These are phyloP conservation scores for Leptographium procerum DNA, from an alignment of 2,329 filamentous ascomycete genomes.

Conservation along the genomic window DNA sequence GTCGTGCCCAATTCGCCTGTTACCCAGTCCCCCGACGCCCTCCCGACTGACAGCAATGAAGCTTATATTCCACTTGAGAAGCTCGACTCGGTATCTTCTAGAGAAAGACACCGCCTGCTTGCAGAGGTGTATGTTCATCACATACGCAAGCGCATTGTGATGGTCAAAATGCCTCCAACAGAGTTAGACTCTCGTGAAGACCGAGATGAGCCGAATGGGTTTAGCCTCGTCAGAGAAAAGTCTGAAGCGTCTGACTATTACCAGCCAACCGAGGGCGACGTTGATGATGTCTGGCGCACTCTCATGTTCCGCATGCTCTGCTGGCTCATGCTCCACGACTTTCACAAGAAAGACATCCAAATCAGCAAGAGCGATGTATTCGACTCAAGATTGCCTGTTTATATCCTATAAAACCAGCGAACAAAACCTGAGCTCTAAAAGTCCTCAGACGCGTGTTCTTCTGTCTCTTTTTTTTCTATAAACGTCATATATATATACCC, in stretches of 20 bases:
- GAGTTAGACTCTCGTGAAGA: background rate
- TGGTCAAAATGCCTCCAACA: background rate
- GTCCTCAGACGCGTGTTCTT: too few species aligned
- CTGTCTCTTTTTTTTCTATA: too few species aligned
- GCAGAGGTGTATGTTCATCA: constrained; percentile 40
- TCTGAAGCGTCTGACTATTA: background rate
- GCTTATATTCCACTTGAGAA: constrained; percentile 25
- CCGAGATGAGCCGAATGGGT: background rate
- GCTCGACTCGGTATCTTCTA: constrained; percentile 33
- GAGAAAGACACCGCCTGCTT: constrained; percentile 37
- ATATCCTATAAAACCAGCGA: constrained; percentile 22
- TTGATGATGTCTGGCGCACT: constrained; percentile 38
- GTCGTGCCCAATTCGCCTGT: background rate
- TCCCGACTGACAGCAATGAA: background rate
- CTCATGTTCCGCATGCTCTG: constrained; percentile 48
- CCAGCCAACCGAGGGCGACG: constrained; percentile 3
- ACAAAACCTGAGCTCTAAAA: too few species aligned
- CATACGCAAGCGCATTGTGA: constrained; percentile 18
- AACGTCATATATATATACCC: too few species aligned
- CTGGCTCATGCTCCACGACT: constrained; percentile 47
- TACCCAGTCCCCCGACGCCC: background rate
- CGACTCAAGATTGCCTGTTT: constrained; percentile 44
- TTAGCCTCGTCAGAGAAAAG: too few species aligned
- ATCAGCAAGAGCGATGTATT: constrained; percentile 40
- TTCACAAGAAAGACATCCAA: constrained; percentile 42